phyloP scores from a whole-genome alignment of 2,329 filamentous ascomycete species.

The Penicillium sp. region DNA sequence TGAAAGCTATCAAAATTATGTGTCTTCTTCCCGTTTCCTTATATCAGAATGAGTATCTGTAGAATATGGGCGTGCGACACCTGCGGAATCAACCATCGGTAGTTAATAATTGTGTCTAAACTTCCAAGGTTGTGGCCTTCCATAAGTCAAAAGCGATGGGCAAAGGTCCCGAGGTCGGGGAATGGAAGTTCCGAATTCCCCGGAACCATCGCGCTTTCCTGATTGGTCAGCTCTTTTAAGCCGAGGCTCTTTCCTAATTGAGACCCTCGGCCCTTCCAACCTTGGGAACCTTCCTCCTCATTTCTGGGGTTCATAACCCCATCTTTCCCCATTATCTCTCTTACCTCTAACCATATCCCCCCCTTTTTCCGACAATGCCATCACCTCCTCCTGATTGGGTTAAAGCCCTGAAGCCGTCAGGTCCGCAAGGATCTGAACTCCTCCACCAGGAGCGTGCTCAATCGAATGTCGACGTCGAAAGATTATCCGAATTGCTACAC shows the following conservation, averaged over 20 bases:
- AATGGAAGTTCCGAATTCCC: not conserved
- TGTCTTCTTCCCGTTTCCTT: not conserved
- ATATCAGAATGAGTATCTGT: not conserved
- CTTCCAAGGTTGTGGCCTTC: not conserved
- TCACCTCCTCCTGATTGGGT: slow-evolving; percentile 60
- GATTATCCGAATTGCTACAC: slow-evolving; percentile 66
- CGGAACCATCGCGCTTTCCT: not conserved
- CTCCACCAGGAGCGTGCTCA: slow-evolving; percentile 65
- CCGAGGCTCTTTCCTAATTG: slow-evolving; percentile 24
- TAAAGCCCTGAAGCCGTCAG: slow-evolving; percentile 62
- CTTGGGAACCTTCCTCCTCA: not conserved
- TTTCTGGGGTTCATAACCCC: slow-evolving; percentile 18
- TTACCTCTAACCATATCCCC: not conserved
- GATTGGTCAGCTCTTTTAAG: slow-evolving; percentile 7
- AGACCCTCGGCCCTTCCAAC: slow-evolving; percentile 16
- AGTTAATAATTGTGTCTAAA: not conserved
- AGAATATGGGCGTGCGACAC: not conserved
- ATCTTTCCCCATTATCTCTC: slow-evolving; percentile 2
- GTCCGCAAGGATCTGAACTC: slow-evolving; percentile 66
- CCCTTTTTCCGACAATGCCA: slow-evolving; percentile 25
- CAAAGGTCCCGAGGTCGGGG: not conserved
- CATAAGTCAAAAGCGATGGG: not conserved
- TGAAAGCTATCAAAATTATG: not conserved
- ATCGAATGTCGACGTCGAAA: slow-evolving; percentile 65
- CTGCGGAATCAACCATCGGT: not conserved